Evolutionary conservation across 495 filamentous ascomycete species (phyloP).

Genomic region (Penicillium steckii): DNA sequence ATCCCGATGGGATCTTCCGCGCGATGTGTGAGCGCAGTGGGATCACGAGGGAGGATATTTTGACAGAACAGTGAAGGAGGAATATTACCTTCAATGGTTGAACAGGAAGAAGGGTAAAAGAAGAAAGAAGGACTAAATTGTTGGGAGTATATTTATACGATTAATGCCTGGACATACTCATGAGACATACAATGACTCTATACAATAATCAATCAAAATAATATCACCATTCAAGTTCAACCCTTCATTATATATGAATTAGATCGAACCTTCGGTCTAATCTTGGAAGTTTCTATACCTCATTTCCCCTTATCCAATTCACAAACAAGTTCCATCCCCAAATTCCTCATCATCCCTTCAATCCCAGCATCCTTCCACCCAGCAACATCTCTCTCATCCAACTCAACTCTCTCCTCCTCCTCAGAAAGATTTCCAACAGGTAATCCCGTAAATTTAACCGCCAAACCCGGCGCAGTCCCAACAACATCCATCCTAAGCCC

Average conservation of each 20-base stretch:
- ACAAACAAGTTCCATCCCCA: slow-evolving; percentile 31
- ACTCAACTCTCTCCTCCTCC: slow-evolving; percentile 17
- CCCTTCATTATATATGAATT: too few relatives aligned
- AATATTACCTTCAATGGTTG: too few relatives aligned
- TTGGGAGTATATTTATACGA: too few relatives aligned
- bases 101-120: too few relatives aligned
- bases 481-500: slow-evolving; percentile 27
- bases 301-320: slow-evolving; percentile 22
- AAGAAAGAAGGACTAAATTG: too few relatives aligned
- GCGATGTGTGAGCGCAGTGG: slow-evolving; percentile 92
- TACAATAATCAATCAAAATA: too few relatives aligned
- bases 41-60: slow-evolving; percentile 68
- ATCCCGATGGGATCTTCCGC: slow-evolving; percentile 71
- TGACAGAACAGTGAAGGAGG: slow-evolving; percentile 7
- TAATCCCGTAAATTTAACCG: slow-evolving; percentile 21
- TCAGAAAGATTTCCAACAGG: slow-evolving; percentile 18
- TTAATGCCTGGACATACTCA: too few relatives aligned
- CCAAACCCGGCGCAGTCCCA: slow-evolving; percentile 19
- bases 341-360: slow-evolving; percentile 30
- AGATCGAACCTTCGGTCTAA: too few relatives aligned
- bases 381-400: slow-evolving; percentile 23
- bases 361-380: slow-evolving; percentile 25
- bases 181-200: too few relatives aligned
- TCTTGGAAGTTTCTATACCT: too few relatives aligned
- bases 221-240: too few relatives aligned